Base-by-base conservation (phyloP, 805 yeast genomes). In the Lipomyces spencermartinsiae region DNA sequence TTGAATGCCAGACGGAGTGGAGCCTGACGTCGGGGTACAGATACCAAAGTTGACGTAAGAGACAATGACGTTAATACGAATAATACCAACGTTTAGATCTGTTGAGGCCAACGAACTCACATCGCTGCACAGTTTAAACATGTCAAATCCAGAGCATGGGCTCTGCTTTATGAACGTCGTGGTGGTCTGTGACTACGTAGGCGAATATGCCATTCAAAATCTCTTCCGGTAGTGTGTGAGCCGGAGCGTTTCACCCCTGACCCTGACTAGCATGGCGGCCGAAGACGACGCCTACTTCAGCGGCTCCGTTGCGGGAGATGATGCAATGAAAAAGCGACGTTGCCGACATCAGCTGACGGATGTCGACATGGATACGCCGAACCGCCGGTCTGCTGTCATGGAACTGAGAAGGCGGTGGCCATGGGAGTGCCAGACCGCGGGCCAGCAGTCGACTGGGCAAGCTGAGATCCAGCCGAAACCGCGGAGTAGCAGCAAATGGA, bases 101-200 rank as follows among this genome's bases (percentile, higher is more conserved):
- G 22, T n/a, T 19, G n/a, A 12, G 54, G 55, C 4, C n/a, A 61
- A 54, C 19, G n/a, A 29, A 57, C 66, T 9, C 46, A 67, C 70
- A 39, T 69, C 63, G 31, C 57, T 59, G 64, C 64, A 59, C 29
- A 69, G 68, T 49, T 56, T 64, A 61, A 39, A 51, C 61, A 61
- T 22, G 66, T 61, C 49, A 68, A 66, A 2, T 68, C 71, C 1
- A 69, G 63, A n/a, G 71, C 6, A 69, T 59, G 5, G 67, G 57
- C 22, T 55, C 57, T 0, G 8, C 25, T 56, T 56, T 46, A 22
- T 49, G 53, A n/a, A 49, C 37, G 19, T 55, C 69, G 19, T 56
- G 62, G 33, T 55, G 58, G 53, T 58, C 63, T 16, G 64, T 14
- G 10, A 59, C 49, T 33, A 69, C 43, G 37, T 63, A 46, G 59